These are phyloP conservation scores for Trichoderma gamsii DNA, from an alignment of 495 filamentous ascomycete genomes.

Conservation along the genomic window DNA sequence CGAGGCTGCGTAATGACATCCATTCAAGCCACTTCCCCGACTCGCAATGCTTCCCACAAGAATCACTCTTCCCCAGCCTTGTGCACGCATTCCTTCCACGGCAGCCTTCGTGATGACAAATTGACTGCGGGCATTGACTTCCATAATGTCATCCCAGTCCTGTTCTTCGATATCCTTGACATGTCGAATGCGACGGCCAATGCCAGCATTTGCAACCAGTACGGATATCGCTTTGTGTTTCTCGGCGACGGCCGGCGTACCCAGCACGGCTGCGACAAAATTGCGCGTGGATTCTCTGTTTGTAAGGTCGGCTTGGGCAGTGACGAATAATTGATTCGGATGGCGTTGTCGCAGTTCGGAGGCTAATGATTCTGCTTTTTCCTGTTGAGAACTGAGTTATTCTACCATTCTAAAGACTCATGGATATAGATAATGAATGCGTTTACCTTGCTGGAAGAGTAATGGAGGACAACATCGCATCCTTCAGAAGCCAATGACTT, in stretches of 20 bases:
- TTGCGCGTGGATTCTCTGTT: not conserved
- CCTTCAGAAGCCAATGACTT: conserved; percentile 11
- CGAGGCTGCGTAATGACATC: conserved; percentile 8
- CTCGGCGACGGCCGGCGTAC: not conserved
- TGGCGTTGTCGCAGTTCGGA: not conserved
- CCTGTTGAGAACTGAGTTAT: not conserved
- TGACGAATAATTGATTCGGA: conserved; percentile 10
- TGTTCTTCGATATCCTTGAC: conserved; percentile 11
- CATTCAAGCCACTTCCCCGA: conserved; percentile 12
- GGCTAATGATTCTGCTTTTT: conserved; percentile 3
- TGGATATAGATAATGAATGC: not conserved
- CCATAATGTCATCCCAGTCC: conserved; percentile 16
- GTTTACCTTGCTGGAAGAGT: conserved; percentile 11
- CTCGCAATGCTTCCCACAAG: conserved; percentile 14
- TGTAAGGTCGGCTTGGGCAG: not conserved
- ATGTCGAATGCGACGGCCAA: conserved; percentile 12
- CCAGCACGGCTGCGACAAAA: not conserved
- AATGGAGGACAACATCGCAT: conserved; percentile 14
- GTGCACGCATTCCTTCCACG: conserved; percentile 2
- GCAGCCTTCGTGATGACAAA: conserved; percentile 10
- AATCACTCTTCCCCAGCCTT: conserved; percentile 15
- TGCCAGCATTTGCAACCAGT: conserved; percentile 14
- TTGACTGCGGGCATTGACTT: conserved; percentile 11
- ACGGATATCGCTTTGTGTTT: conserved; percentile 14
- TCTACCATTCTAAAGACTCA: not conserved